Evolutionary conservation across 208 protist genomes (phyloP).

Genomic region (Trypanosoma lewisi): DNA sequence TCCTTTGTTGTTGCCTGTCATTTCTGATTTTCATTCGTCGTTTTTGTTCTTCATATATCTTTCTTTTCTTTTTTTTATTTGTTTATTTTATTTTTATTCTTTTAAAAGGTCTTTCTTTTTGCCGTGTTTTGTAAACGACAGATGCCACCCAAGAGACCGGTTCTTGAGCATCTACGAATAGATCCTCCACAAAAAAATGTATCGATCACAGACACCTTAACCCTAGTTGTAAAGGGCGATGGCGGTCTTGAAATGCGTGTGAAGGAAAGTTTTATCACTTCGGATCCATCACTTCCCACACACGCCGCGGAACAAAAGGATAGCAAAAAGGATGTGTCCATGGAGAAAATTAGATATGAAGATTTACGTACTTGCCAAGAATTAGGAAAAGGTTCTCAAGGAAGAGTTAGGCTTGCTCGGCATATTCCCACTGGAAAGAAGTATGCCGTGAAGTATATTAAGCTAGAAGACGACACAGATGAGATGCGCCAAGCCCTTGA

Average conservation of each 20-base stretch:
- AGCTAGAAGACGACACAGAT: conserved; percentile 71
- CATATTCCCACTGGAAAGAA: conserved; percentile 70
- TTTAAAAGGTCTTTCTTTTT: conserved; percentile 9
- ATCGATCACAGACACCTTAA: conserved; percentile 90
- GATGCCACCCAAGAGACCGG: conserved; percentile 84
- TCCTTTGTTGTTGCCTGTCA: too few relatives aligned
- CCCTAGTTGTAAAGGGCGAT: conserved; percentile 85
- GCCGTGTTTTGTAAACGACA: conserved; percentile 6
- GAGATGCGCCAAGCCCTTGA: conserved; percentile 63
- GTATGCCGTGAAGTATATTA: conserved; percentile 88
- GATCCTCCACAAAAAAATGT: conserved; percentile 62
- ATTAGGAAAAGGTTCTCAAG: conserved; percentile 86
- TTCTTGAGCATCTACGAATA: conserved; percentile 64
- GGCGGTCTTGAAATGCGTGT: conserved; percentile 83
- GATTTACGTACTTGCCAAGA: conserved; percentile 76
- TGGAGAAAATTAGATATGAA: conserved; percentile 87
- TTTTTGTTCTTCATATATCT: too few relatives aligned
- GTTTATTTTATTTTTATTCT: conserved; percentile 11
- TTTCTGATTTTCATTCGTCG: conserved; percentile 9
- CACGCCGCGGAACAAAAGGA: conserved; percentile 12
- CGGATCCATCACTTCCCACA: conserved; percentile 24
- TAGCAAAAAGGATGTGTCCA: conserved; percentile 36
- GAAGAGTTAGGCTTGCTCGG: conserved; percentile 79
- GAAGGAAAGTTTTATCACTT: conserved; percentile 81
- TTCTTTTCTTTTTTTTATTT: conserved; percentile 14